Conservation (phyloP, 306 rosid genomes). For the barrel medic (Medicago truncatula) region DNA sequence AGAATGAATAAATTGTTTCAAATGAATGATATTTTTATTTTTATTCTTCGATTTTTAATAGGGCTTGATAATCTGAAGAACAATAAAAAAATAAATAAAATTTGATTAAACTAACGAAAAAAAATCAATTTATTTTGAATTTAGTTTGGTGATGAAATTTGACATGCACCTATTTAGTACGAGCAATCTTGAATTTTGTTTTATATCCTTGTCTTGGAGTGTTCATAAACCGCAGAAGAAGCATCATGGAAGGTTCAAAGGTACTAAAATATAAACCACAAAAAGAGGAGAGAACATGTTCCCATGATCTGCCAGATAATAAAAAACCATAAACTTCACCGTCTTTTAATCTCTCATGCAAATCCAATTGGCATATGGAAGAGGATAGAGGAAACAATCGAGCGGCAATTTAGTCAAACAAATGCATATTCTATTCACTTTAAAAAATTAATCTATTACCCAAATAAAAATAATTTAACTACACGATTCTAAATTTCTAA, state of each 20-base stretch:
- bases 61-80: not conserved
- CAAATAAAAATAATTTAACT: too few species aligned
- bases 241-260: conserved; percentile 29
- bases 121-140: too few species aligned
- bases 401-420: not conserved
- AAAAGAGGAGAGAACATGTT: conserved; percentile 36
- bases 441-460: too few species aligned
- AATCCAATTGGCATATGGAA: conserved; percentile 34
- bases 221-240: conserved; percentile 6
- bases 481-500: too few species aligned
- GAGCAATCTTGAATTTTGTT: too few species aligned
- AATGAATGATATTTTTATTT: too few species aligned
- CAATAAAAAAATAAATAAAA: not conserved
- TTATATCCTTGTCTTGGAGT: not conserved
- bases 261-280: not conserved
- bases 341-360: conserved; percentile 41
- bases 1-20: too few species aligned
- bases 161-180: too few species aligned
- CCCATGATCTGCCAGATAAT: conserved; percentile 33
- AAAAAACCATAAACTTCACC: conserved; percentile 1
- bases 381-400: too few species aligned
- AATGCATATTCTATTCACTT: conserved; percentile 7
- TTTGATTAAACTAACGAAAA: too few species aligned
- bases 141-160: too few species aligned
- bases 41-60: too few species aligned